phyloP scores from a whole-genome alignment of 352 stramenopile species.

The Pilasporangium apinafurcum region DNA sequence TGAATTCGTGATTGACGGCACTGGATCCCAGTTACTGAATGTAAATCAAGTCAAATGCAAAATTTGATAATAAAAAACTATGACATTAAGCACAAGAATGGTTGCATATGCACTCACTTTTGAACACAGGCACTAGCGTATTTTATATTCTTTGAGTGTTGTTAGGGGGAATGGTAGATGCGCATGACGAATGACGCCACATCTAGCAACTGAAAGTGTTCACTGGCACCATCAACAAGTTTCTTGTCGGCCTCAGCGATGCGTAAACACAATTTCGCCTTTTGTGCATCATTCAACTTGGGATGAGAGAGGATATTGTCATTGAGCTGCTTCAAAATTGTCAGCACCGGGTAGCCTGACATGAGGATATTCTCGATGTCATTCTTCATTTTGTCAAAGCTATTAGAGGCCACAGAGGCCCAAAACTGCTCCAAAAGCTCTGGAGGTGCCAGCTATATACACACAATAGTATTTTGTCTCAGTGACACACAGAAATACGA shows the following conservation, averaged over 20 bases:
- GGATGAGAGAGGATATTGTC: conserved; percentile 69
- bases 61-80: too few species aligned
- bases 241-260: conserved; percentile 95
- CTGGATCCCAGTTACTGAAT: too few species aligned
- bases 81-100: too few species aligned
- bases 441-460: conserved; percentile 55
- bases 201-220: conserved; percentile 95
- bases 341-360: conserved; percentile 91
- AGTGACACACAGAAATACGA: not conserved
- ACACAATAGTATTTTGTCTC: not conserved
- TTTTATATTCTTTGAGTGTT: not conserved
- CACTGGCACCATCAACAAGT: conserved; percentile 94
- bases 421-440: conserved; percentile 79
- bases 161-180: conserved; percentile 40
- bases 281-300: conserved; percentile 86
- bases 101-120: too few species aligned
- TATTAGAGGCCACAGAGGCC: conserved; percentile 66
- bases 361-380: conserved; percentile 90
- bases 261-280: conserved; percentile 91
- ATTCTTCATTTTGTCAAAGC: conserved; percentile 87
- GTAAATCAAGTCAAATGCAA: too few species aligned
- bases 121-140: too few species aligned
- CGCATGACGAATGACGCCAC: conserved; percentile 87
- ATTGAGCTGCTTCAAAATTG: conserved; percentile 87
- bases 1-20: conserved; percentile 10